A percentile compares a stretch with the other conserved stretches of the same genome.
Evolutionary conservation across 208 protist species (phyloP).

Genomic region (Leishmania major): DNA sequence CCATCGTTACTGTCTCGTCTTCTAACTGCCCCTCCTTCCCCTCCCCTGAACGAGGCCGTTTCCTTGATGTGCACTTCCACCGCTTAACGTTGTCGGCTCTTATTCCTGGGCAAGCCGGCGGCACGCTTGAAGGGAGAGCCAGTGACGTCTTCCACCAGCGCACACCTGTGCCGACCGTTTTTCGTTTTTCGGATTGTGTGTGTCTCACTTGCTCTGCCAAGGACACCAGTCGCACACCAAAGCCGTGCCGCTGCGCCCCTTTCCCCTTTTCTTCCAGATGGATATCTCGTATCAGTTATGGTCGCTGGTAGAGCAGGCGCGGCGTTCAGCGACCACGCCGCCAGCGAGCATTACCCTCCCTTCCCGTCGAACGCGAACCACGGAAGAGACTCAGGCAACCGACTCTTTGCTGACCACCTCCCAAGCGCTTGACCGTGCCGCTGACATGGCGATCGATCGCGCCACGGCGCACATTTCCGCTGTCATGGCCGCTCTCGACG

Average conservation of each 20-base stretch:
- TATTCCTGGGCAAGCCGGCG: neutral
- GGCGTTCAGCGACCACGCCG: neutral
- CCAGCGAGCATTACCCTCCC: neutral
- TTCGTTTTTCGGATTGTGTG: neutral
- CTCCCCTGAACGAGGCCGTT: neutral
- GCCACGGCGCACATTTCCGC: slow-evolving; percentile 17
- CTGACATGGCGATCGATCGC: slow-evolving; percentile 2
- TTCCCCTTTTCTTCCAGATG: neutral
- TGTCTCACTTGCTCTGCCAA: neutral
- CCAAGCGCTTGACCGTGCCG: slow-evolving; percentile 11
- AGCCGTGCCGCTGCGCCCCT: neutral
- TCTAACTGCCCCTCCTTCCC: neutral
- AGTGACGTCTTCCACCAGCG: neutral
- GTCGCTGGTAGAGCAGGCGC: slow-evolving; percentile 22
- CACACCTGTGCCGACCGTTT: neutral
- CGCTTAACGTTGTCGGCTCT: neutral
- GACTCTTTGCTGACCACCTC: slow-evolving; percentile 20
- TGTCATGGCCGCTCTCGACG: slow-evolving; percentile 50
- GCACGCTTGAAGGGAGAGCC: neutral
- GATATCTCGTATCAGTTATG: slow-evolving; percentile 23
- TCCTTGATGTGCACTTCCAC: neutral
- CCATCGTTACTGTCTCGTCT: neutral
- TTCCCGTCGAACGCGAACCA: neutral
- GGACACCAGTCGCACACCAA: neutral
- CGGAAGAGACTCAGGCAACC: slow-evolving; percentile 11